Base-by-base conservation (phyloP, 164 flowering plant genomes). In the Cinnamomum micranthum region DNA sequence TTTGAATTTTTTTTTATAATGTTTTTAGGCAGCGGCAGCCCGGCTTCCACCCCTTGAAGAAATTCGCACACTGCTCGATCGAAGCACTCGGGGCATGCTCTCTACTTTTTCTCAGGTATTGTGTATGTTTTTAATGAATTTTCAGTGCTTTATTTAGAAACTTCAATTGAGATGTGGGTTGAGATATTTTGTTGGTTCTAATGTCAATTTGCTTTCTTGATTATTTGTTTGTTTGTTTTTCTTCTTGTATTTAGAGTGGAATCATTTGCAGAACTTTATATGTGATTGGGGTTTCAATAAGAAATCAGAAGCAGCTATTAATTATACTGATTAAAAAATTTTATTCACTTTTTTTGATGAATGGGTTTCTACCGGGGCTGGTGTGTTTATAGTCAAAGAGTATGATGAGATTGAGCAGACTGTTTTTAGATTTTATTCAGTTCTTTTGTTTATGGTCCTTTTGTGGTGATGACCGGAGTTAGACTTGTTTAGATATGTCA, bases 21-120 rank as follows among this genome's bases (percentile, higher is more conserved):
- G 22, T 41, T 14, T 23, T 27, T 47, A 94, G 97, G 88, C 89
- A 76, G 78, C 78, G 70, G 97, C 95, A 31, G 85, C 90, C 68
- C 84, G 95, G 77, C 90, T 94, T 68, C 80, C 91, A n/a, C 91
- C 97, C 1, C 64, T 84, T 70, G 94, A 90, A 75, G 91, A 90
- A 82, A 77, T 94, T 69, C 85, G 88, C 33, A 94, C 94, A 11
- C 74, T 91, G 23, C 87, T 92, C 68, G 84, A 90, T 79, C 65
- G 75, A 69, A 85, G 85, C 71, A 63, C 78, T 15, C 86, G 94
- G 6, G 98, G 94, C 75, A 79, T 82, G 85, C 92, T 94, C 65
- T 92, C 98, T 31, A 92, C 97, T 62, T 87, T 88, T 77, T 92
- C 97, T 70, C 83, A 85, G 89, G 98, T 92, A 64, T 63, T 51